These are phyloP conservation scores for Trifolium subterraneum DNA, from an alignment of 306 rosid genomes.

Conservation along the genomic window DNA sequence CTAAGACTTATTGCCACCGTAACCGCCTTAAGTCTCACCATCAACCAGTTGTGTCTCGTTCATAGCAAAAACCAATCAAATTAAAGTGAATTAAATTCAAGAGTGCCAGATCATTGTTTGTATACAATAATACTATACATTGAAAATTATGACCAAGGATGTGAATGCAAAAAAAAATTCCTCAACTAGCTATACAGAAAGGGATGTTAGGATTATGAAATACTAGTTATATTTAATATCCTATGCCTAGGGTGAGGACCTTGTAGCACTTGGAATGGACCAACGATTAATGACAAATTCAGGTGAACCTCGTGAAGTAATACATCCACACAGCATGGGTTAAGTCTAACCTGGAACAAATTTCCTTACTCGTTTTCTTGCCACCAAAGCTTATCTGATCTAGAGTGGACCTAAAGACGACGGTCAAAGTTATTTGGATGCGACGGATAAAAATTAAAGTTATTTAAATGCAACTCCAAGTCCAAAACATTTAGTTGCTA, in stretches of 20 bases:
- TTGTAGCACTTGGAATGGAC: conserved; percentile 49
- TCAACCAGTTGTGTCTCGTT: no score
- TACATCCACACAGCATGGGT: conserved; percentile 42
- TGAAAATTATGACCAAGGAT: conserved; percentile 33
- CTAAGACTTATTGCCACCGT: no score
- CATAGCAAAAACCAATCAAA: no score
- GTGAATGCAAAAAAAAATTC: conserved; percentile 30
- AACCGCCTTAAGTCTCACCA: no score
- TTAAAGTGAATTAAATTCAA: not conserved
- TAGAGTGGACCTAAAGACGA: no score
- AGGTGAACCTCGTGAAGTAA: conserved; percentile 46
- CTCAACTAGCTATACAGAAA: conserved; percentile 13
- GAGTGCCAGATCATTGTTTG: not conserved
- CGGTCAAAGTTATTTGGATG: no score
- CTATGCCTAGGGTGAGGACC: conserved; percentile 41
- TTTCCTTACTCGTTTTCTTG: not conserved
- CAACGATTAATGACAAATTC: conserved; percentile 43
- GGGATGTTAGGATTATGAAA: conserved; percentile 37
- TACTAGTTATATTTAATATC: conserved; percentile 14
- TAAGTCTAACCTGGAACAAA: conserved; percentile 27
- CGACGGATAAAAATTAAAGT: no score
- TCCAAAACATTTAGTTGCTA: no score
- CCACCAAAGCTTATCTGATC: conserved; percentile 22
- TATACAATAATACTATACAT: not conserved
- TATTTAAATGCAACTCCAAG: no score